A percentile compares a stretch with the other conserved stretches of the same genome.
phyloP scores from a whole-genome alignment of 148 eudicot species.

The Cornus controversa region DNA sequence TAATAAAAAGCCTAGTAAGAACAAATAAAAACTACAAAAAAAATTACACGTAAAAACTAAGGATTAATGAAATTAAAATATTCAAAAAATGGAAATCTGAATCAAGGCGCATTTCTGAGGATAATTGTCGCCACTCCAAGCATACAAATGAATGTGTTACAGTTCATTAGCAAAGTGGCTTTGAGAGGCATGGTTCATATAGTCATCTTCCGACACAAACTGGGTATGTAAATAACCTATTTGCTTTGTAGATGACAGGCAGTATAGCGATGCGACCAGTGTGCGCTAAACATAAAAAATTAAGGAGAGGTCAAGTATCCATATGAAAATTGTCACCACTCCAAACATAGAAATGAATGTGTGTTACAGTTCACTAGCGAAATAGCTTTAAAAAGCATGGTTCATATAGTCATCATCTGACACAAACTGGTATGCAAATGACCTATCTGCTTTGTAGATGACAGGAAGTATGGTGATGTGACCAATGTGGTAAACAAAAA shows the following conservation, averaged over 20 bases:
- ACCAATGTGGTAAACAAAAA: neutral
- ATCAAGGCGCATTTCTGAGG: neutral
- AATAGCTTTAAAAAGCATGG: constrained; percentile 4
- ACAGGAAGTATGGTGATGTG: constrained; percentile 6
- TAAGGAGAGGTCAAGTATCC: no score
- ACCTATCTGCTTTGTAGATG: constrained; percentile 52
- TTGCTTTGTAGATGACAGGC: constrained; percentile 50
- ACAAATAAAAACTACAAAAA: neutral
- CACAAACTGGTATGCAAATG: constrained; percentile 32
- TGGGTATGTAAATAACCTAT: constrained; percentile 27
- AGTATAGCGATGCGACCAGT: no score
- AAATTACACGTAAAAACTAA: no score
- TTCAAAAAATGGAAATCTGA: neutral
- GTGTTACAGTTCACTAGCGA: constrained; percentile 5
- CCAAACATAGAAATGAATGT: constrained; percentile 1
- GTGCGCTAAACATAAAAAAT: no score
- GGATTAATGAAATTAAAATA: no score
- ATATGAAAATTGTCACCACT: neutral
- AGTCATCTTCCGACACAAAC: constrained; percentile 55
- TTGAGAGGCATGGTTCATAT: constrained; percentile 9
- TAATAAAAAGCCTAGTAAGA: neutral
- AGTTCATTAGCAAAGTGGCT: neutral
- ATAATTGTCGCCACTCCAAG: neutral
- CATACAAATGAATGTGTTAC: neutral
- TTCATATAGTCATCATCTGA: constrained; percentile 46